Conservation (phyloP, 495 filamentous ascomycete species). For the Penicillium psychrofluorescens region DNA sequence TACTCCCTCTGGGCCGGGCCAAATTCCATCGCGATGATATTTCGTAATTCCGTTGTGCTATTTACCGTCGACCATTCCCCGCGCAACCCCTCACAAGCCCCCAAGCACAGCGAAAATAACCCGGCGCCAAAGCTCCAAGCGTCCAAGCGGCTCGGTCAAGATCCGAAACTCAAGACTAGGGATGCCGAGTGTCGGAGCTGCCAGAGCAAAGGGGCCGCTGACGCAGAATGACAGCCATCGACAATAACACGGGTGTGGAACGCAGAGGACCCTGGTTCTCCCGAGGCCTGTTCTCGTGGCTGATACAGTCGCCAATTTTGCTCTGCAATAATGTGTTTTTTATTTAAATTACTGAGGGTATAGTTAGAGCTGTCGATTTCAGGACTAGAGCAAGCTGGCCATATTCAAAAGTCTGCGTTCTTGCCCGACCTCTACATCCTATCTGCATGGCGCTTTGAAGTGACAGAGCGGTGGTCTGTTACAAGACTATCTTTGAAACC, state of each 20-base stretch:
- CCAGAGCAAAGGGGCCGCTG: background rate
- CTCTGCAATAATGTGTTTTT: background rate
- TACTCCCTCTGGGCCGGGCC: no score
- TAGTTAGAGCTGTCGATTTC: background rate
- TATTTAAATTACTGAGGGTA: background rate
- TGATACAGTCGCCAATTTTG: background rate
- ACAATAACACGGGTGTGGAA: constrained; percentile 14
- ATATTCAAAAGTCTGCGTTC: background rate
- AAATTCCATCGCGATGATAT: no score
- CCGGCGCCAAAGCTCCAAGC: constrained; percentile 10
- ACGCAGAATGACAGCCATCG: background rate
- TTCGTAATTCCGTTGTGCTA: no score
- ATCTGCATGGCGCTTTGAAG: background rate
- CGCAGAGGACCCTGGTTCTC: constrained; percentile 16
- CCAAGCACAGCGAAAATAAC: constrained; percentile 18
- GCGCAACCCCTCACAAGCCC: no score
- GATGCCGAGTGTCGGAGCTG: constrained; percentile 12
- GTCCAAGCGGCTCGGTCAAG: constrained; percentile 7
- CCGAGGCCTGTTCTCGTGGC: constrained; percentile 25
- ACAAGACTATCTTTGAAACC: background rate
- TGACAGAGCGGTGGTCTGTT: background rate
- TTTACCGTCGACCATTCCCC: no score
- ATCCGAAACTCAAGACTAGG: constrained; percentile 5
- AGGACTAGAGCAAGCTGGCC: background rate
- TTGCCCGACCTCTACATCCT: background rate